A percentile compares a stretch with the other conserved stretches of the same genome.
Conservation (phyloP, 352 stramenopile genomes). For the Phytophthora capsici region DNA sequence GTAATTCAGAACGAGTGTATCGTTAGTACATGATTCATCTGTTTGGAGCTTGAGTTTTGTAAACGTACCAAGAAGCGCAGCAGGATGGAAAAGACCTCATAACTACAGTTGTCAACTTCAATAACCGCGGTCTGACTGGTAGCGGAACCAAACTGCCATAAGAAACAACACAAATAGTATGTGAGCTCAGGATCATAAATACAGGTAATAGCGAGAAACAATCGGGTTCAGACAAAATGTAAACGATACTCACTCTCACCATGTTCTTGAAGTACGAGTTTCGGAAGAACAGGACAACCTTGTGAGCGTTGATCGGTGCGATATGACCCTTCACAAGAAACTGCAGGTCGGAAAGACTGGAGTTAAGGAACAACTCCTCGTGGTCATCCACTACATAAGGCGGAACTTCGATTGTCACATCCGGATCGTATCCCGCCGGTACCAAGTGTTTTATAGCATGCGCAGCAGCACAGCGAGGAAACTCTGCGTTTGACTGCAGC, state of each 20-base stretch:
- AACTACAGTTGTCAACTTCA: slow-evolving; percentile 90
- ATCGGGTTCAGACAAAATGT: slow-evolving; percentile 17
- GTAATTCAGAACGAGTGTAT: slow-evolving; percentile 21
- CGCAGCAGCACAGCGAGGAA: slow-evolving; percentile 77
- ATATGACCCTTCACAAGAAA: slow-evolving; percentile 90
- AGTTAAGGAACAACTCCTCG: slow-evolving; percentile 87
- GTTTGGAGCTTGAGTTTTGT: not conserved
- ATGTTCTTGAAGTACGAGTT: slow-evolving; percentile 94
- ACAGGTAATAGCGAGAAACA: not conserved
- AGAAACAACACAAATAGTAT: slow-evolving; percentile 8
- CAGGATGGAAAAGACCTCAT: slow-evolving; percentile 87
- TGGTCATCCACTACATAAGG: slow-evolving; percentile 88
- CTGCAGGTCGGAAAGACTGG: slow-evolving; percentile 83
- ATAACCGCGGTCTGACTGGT: slow-evolving; percentile 87
- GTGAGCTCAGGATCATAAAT: slow-evolving; percentile 17
- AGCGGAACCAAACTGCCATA: slow-evolving; percentile 74
- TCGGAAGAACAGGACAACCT: slow-evolving; percentile 89
- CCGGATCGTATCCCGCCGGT: slow-evolving; percentile 68
- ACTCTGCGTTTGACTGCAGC: slow-evolving; percentile 78
- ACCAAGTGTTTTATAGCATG: slow-evolving; percentile 90
- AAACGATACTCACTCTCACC: slow-evolving; percentile 80
- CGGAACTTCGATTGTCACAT: slow-evolving; percentile 81
- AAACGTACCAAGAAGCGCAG: slow-evolving; percentile 83
- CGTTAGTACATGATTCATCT: slow-evolving; percentile 7
- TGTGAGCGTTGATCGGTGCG: slow-evolving; percentile 87